Percentiles rank a stretch among this genome's conserved stretches.
Conservation (phyloP, 306 rosid species). For the Clitoria ternatea region DNA sequence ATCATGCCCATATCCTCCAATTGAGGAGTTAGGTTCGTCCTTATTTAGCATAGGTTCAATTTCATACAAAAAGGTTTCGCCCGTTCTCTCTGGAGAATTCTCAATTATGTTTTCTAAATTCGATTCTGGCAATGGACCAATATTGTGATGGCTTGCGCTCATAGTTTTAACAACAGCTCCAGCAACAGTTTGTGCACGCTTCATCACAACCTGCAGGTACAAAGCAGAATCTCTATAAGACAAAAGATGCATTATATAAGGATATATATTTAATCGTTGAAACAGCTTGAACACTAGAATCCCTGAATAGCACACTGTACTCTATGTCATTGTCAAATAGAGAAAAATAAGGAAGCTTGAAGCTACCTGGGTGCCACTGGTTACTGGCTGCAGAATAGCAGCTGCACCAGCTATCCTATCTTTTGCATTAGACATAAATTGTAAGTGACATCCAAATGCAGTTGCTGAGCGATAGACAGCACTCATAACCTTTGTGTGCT, state of each 20-base stretch:
- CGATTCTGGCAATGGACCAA: slow-evolving; percentile 37
- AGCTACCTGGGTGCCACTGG: slow-evolving; percentile 82
- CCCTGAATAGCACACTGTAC: background rate
- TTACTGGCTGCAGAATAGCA: slow-evolving; percentile 70
- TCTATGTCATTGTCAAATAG: background rate
- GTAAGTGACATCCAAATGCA: slow-evolving; percentile 82
- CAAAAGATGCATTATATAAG: background rate
- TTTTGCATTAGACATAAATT: slow-evolving; percentile 78
- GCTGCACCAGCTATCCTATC: slow-evolving; percentile 81
- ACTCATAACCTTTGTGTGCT: slow-evolving; percentile 70
- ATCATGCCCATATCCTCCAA: slow-evolving; percentile 41
- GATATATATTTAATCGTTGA: background rate
- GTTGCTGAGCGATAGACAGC: slow-evolving; percentile 88
- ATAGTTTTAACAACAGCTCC: slow-evolving; percentile 79
- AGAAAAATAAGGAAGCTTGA: background rate
- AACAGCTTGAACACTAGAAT: background rate
- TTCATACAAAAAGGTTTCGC: slow-evolving; percentile 32
- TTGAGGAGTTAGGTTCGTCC: slow-evolving; percentile 33
- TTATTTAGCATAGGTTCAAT: slow-evolving; percentile 18
- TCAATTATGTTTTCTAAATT: slow-evolving; percentile 28
- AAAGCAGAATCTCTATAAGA: slow-evolving; percentile 23
- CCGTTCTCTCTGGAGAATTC: slow-evolving; percentile 18
- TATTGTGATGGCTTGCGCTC: slow-evolving; percentile 68
- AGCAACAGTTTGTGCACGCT: slow-evolving; percentile 84
- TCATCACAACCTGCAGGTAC: slow-evolving; percentile 67